phyloP scores from a whole-genome alignment of 2,329 filamentous ascomycete genomes.

The Aspergillus pseudotamarii region DNA sequence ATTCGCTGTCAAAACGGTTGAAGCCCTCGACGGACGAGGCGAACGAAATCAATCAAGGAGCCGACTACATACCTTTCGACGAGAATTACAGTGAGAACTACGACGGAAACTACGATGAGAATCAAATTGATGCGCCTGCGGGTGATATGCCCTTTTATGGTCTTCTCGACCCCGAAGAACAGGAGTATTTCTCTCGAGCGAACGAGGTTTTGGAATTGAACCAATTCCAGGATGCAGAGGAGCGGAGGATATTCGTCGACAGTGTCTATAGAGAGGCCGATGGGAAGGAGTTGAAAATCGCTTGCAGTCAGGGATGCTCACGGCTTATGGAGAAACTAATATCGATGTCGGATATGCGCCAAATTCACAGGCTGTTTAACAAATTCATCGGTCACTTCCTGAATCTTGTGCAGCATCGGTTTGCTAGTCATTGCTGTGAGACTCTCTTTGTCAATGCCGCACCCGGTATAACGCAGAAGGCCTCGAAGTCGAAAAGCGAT shows the following conservation, averaged over 20 bases:
- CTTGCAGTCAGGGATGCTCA: conserved; percentile 93
- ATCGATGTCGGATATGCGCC: conserved; percentile 72
- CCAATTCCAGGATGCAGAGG: conserved; percentile 77
- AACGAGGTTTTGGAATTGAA: conserved; percentile 90
- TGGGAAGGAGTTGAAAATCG: conserved; percentile 94
- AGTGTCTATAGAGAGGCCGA: conserved; percentile 84
- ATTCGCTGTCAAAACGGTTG: conserved; percentile 41
- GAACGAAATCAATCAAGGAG: conserved; percentile 25
- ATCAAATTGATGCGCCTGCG: conserved; percentile 27
- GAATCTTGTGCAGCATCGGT: conserved; percentile 89
- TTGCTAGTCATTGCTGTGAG: conserved; percentile 96
- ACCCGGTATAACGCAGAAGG: conserved; percentile 74
- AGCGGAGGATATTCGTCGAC: conserved; percentile 70
- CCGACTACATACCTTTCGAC: conserved; percentile 44
- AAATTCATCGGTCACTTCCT: conserved; percentile 86
- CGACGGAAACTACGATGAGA: conserved; percentile 19
- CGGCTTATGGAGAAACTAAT: conserved; percentile 90
- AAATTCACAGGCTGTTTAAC: conserved; percentile 84
- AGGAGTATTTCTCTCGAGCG: conserved; percentile 90
- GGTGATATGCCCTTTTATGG: conserved; percentile 82
- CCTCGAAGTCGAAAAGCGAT: conserved; percentile 51
- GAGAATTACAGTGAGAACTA: conserved; percentile 14
- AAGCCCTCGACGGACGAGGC: conserved; percentile 35
- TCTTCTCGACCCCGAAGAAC: conserved; percentile 87
- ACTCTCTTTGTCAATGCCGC: conserved; percentile 85